phyloP scores from a whole-genome alignment of 805 yeast species.

The Lachancea nothofagi region DNA sequence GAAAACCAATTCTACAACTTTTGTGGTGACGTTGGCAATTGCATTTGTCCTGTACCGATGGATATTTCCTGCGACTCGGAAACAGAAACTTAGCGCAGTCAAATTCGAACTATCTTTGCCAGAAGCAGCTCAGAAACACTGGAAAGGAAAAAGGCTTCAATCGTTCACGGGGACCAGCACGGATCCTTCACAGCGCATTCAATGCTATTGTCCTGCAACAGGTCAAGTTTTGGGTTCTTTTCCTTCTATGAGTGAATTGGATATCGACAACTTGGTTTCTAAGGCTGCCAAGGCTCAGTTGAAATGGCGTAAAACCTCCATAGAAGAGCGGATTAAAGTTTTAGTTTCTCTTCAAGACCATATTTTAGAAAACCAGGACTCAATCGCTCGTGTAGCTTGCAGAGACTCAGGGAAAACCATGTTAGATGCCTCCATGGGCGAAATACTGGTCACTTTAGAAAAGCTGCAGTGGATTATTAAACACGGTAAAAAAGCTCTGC shows the following conservation, averaged over 20 bases:
- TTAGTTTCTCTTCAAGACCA: conserved; percentile 65
- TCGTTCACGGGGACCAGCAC: conserved; percentile 55
- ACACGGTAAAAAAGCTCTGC: conserved; percentile 70
- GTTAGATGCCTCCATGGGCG: conserved; percentile 95
- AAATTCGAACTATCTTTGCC: conserved; percentile 21
- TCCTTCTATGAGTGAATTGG: conserved; percentile 55
- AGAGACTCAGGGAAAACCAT: conserved; percentile 95
- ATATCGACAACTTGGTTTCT: conserved; percentile 61
- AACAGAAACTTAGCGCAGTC: conserved; percentile 14
- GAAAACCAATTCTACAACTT: conserved; percentile 8
- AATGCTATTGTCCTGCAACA: conserved; percentile 93
- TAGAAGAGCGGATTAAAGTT: conserved; percentile 63
- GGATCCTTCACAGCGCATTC: conserved; percentile 62
- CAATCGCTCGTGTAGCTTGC: conserved; percentile 87
- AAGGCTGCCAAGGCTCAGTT: conserved; percentile 33
- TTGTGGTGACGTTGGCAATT: conserved; percentile 17
- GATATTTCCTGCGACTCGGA: conserved; percentile 12
- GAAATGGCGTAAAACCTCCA: conserved; percentile 40
- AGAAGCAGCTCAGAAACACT: conserved; percentile 47
- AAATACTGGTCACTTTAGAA: conserved; percentile 90
- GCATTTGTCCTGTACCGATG: conserved; percentile 19
- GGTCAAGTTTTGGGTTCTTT: conserved; percentile 81
- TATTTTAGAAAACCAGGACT: conserved; percentile 75
- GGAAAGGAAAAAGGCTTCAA: conserved; percentile 81
- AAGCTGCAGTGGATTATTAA: conserved; percentile 84